A percentile compares a stretch with the other conserved stretches of the same genome.
These are phyloP conservation scores for Cladosporium colombiae DNA, from an alignment of 2,329 filamentous ascomycete species.

Conservation along the genomic window DNA sequence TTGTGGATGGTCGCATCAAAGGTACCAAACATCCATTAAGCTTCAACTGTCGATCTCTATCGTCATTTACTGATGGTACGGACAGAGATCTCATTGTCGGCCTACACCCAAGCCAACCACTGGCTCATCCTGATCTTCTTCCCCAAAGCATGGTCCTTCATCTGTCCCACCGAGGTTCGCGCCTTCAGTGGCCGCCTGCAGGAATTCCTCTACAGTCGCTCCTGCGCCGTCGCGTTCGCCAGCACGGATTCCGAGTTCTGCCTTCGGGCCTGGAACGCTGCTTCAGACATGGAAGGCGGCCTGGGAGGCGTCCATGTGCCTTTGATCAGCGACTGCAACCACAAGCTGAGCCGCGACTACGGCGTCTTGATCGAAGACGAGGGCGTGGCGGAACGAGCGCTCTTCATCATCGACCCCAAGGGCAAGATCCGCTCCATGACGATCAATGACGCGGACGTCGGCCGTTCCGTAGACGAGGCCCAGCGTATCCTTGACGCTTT, in stretches of 20 bases:
- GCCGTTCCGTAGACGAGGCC: slow-evolving; percentile 65
- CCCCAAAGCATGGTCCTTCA: slow-evolving; percentile 68
- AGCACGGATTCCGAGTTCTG: slow-evolving; percentile 64
- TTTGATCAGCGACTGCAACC: slow-evolving; percentile 63
- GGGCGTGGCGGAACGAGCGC: slow-evolving; percentile 62
- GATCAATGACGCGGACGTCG: slow-evolving; percentile 66
- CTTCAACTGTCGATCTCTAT: background rate
- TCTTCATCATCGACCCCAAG: slow-evolving; percentile 68
- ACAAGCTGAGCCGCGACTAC: slow-evolving; percentile 61
- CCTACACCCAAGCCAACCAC: slow-evolving; percentile 43
- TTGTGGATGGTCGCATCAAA: slow-evolving; percentile 37
- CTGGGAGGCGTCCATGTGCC: slow-evolving; percentile 63
- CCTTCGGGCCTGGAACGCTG: slow-evolving; percentile 60
- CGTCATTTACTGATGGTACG: background rate
- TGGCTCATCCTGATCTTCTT: slow-evolving; percentile 68
- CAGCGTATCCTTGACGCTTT: slow-evolving; percentile 58
- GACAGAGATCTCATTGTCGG: slow-evolving; percentile 33
- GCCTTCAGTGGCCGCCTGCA: slow-evolving; percentile 63
- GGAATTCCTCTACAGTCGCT: slow-evolving; percentile 58
- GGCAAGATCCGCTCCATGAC: slow-evolving; percentile 62
- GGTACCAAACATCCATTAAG: slow-evolving; percentile 20
- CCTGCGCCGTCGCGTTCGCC: slow-evolving; percentile 61
- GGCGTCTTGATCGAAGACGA: slow-evolving; percentile 65
- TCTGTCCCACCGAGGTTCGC: slow-evolving; percentile 67
- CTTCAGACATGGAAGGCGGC: slow-evolving; percentile 61